phyloP scores from a whole-genome alignment of 345 rosid genomes.

The Psidium friedrichsthalianum region DNA sequence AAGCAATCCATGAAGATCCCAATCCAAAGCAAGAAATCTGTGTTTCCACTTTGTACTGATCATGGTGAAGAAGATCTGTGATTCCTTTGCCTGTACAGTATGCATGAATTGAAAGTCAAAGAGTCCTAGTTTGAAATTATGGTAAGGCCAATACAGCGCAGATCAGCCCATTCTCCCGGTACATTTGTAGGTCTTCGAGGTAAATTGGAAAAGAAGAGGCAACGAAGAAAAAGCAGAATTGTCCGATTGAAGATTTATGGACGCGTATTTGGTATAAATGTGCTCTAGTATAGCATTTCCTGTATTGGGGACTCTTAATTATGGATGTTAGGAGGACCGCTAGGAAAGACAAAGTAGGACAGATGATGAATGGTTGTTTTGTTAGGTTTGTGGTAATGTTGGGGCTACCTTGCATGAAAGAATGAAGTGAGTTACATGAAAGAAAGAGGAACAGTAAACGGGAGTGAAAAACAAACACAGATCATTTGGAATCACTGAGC shows the following conservation, averaged over 20 bases:
- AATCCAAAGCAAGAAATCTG: neutral
- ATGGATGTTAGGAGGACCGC: neutral
- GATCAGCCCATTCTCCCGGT: neutral
- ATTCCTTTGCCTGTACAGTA: neutral
- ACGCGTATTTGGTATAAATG: neutral
- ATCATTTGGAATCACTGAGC: neutral
- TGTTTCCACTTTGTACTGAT: neutral
- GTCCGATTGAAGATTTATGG: neutral
- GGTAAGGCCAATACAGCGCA: neutral
- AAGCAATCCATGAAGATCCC: neutral
- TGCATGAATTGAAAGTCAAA: neutral
- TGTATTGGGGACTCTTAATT: neutral
- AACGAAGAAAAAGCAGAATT: neutral
- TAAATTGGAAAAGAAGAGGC: neutral
- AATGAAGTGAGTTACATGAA: neutral
- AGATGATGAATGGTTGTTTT: neutral
- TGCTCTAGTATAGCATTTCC: neutral
- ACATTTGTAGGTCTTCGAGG: neutral
- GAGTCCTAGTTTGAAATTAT: neutral
- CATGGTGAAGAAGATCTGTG: neutral
- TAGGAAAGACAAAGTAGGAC: neutral
- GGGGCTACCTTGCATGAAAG: neutral
- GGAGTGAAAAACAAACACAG: neutral
- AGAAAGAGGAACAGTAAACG: neutral
- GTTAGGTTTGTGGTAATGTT: neutral